These are phyloP conservation scores for Mixia osmundae DNA, from an alignment of 1,284 basidiomycete species.

Conservation along the genomic window DNA sequence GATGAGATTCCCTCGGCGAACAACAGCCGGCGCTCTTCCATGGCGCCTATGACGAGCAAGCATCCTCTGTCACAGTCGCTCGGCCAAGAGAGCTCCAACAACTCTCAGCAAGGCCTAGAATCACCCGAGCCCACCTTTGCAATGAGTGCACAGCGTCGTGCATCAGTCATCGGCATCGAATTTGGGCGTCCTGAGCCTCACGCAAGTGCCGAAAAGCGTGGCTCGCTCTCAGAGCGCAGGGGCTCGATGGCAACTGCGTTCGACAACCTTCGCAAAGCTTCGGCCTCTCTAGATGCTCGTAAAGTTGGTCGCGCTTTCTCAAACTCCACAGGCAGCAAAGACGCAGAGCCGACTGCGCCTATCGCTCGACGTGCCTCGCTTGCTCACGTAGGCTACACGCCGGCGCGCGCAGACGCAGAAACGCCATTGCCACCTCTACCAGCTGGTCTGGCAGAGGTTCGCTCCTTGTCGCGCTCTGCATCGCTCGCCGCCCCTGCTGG, in stretches of 20 bases:
- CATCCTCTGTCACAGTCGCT: not conserved
- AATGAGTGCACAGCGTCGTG: slow-evolving; percentile 3
- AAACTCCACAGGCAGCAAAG: too few relatives aligned
- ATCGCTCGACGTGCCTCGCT: too few relatives aligned
- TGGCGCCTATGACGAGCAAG: not conserved
- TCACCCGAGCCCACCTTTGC: not conserved
- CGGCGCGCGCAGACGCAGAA: too few relatives aligned
- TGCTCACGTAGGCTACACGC: too few relatives aligned
- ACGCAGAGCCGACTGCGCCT: too few relatives aligned
- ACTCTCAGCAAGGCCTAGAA: not conserved
- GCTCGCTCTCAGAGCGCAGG: not conserved
- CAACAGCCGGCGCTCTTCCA: slow-evolving; percentile 3
- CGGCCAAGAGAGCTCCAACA: not conserved
- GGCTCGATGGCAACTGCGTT: too few relatives aligned
- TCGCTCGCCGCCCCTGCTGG: not conserved
- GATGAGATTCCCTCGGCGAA: slow-evolving; percentile 1
- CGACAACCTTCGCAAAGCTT: too few relatives aligned
- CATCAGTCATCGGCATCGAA: not conserved
- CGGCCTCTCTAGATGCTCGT: too few relatives aligned
- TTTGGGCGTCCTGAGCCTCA: not conserved
- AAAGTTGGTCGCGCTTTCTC: too few relatives aligned
- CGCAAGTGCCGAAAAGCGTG: too few relatives aligned
- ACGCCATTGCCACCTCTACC: too few relatives aligned
- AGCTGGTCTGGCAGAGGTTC: too few relatives aligned
- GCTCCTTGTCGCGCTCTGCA: not conserved